A percentile compares a stretch with the other conserved stretches of the same genome.
These are phyloP conservation scores for Backusella westeae DNA, from an alignment of 192 early-diverging fungal species.

Conservation along the genomic window DNA sequence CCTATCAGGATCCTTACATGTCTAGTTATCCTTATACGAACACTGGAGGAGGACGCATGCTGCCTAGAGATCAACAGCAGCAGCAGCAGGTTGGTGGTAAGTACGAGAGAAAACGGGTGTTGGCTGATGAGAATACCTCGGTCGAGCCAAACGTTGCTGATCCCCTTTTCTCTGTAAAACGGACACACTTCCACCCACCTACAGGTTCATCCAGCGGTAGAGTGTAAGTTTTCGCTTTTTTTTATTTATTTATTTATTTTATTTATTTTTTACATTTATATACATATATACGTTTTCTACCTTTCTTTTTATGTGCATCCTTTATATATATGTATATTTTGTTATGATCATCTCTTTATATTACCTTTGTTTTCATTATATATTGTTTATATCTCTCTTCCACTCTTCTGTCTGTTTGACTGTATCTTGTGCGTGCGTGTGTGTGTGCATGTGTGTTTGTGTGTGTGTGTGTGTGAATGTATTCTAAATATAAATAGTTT, in stretches of 20 bases:
- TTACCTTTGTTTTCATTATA: not conserved
- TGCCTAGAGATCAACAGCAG: constrained; percentile 15
- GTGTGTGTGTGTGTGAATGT: not conserved
- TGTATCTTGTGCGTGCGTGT: not conserved
- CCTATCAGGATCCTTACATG: constrained; percentile 7
- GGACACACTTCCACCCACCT: constrained; percentile 13
- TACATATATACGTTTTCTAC: not conserved
- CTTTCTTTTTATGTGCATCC: not conserved
- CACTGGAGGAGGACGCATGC: constrained; percentile 19
- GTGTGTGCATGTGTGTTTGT: not conserved
- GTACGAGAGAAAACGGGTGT: constrained; percentile 12
- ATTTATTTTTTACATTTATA: not conserved
- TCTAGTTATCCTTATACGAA: constrained; percentile 13
- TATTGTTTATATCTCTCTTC: not conserved
- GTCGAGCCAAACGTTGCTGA: constrained; percentile 17
- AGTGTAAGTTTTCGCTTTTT: constrained; percentile 21
- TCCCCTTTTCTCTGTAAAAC: constrained; percentile 14
- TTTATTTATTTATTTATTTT: not conserved
- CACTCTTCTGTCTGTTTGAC: not conserved
- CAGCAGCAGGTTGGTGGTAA: not conserved
- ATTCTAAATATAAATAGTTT: constrained; percentile 9
- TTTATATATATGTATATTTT: not conserved
- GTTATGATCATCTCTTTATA: not conserved
- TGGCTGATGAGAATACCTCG: constrained; percentile 3
- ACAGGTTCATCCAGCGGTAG: constrained; percentile 20